Conservation (phyloP, 2,329 filamentous ascomycete genomes). For the Lachnellula subtilissima region DNA sequence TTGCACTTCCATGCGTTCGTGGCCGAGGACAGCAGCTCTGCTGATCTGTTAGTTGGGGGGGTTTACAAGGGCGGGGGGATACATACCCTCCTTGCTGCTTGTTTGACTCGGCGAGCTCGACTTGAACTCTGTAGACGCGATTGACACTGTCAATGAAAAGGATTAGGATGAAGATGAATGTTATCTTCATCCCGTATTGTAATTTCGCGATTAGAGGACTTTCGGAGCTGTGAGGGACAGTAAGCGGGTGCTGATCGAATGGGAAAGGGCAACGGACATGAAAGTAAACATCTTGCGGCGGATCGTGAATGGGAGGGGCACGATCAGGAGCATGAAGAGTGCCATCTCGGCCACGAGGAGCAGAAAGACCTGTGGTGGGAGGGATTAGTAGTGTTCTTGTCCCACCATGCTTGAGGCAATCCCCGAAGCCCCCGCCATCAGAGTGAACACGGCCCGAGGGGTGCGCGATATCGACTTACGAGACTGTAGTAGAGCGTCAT, state of each 20-base stretch:
- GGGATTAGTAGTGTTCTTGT: background rate
- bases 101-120: conserved; percentile 71
- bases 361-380: conserved; percentile 63
- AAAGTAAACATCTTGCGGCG: conserved; percentile 49
- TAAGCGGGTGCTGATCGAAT: conserved; percentile 11
- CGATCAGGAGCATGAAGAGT: conserved; percentile 72
- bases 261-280: conserved; percentile 69
- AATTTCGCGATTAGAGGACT: conserved; percentile 71
- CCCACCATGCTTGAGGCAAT: background rate
- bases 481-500: conserved; percentile 50
- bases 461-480: conserved; percentile 32
- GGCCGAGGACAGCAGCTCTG: conserved; percentile 70
- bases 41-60: conserved; percentile 25
- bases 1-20: conserved; percentile 96
- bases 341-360: conserved; percentile 79
- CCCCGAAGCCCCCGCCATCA: background rate
- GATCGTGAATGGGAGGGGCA: conserved; percentile 79
- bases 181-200: conserved; percentile 98
- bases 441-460: background rate
- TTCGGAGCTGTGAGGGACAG: conserved; percentile 23
- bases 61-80: background rate
- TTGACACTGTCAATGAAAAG: conserved; percentile 96
- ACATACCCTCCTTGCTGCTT: conserved; percentile 47
- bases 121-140: conserved; percentile 92
- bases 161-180: conserved; percentile 97